Base-by-base conservation (phyloP, 2,329 filamentous ascomycete genomes). In the Rhynchosporium graminicola region DNA sequence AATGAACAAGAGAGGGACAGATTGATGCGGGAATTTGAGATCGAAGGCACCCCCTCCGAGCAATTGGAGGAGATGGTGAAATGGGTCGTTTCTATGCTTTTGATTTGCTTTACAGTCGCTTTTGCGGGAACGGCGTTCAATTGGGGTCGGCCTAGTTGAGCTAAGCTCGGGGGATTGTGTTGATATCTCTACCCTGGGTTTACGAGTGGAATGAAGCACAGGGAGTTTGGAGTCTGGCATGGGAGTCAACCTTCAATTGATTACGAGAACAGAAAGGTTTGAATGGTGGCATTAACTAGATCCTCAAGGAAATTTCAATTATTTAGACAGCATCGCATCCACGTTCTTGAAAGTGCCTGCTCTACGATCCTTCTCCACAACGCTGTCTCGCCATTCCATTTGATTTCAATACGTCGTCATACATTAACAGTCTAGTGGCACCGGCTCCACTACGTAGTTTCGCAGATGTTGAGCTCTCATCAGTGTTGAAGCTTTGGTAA, bases 41-140 rank as follows among this genome's bases (percentile, higher is more conserved):
- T 52, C 0, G 69, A 70, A 45, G 61, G 40, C 1, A 63, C 63
- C 28, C 67, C 67, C 12, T 63, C 66, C 4, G 69, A 72, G 43
- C 62, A 67, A 54, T 64, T 63, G 12, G 69, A 71, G 57, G 71
- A 71, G 56, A 51, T 73, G 15, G 70, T 65, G 15, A 72, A 71
- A 55, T 73, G 69, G 69, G 59, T 73, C 36, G 69, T 73, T 33
- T 67, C 67, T 9, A 73, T 73, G 71, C 28, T 73, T 47, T 60
- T 72, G n/a, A 64, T 73, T 28, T 63, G 63, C 2, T 61, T 72
- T 46, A 71, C 69, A 15, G 61, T 73, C 28, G 67, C 67, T 2
- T 61, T 61, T 47, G 69, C 71, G 20, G 71, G 70, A 8, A 71
- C 68, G 0, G 71, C 69, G 26, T 73, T 71, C 51, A 69, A 71